A percentile compares a stretch with the other conserved stretches of the same genome.
Evolutionary conservation across 805 yeast species (phyloP).

Genomic region (Nakazawaea laoshanensis): DNA sequence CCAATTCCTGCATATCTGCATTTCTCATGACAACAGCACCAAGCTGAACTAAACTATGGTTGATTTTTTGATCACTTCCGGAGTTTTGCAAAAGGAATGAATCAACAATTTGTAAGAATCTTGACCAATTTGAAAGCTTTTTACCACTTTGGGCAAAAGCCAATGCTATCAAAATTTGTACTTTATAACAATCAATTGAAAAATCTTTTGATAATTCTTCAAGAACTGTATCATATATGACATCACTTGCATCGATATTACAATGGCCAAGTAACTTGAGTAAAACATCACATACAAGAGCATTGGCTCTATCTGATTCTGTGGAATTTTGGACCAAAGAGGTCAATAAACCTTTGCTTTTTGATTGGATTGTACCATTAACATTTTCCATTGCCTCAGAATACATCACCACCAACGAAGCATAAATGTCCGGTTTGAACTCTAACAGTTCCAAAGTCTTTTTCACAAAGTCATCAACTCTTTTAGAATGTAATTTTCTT

Average conservation of each 20-base stretch:
- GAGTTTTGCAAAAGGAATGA: slow-evolving; percentile 9
- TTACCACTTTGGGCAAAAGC: slow-evolving; percentile 66
- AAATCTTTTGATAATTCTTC: slow-evolving; percentile 8
- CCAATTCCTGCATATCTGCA: slow-evolving; percentile 36
- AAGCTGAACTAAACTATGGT: slow-evolving; percentile 30
- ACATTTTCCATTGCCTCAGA: slow-evolving; percentile 73
- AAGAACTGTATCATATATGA: slow-evolving; percentile 30
- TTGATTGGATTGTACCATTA: slow-evolving; percentile 67
- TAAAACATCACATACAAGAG: slow-evolving; percentile 52
- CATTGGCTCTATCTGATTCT: slow-evolving; percentile 18
- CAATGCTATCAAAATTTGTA: slow-evolving; percentile 37
- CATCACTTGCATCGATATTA: slow-evolving; percentile 34
- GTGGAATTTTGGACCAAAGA: slow-evolving; percentile 26
- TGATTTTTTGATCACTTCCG: slow-evolving; percentile 11
- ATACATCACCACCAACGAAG: slow-evolving; percentile 51
- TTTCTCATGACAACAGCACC: slow-evolving; percentile 47
- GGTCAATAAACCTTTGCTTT: slow-evolving; percentile 42
- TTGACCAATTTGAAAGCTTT: slow-evolving; percentile 48
- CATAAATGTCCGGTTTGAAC: slow-evolving; percentile 13
- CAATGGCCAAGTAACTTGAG: slow-evolving; percentile 48
- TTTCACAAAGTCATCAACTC: slow-evolving; percentile 37
- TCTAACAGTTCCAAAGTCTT: slow-evolving; percentile 25
- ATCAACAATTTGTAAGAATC: slow-evolving; percentile 13
- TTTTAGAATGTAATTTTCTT: slow-evolving; percentile 49
- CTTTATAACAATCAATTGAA: slow-evolving; percentile 15